A percentile compares a stretch with the other conserved stretches of the same genome.
phyloP scores from a whole-genome alignment of 1,284 basidiomycete genomes.

The Agroathelia rolfsii region DNA sequence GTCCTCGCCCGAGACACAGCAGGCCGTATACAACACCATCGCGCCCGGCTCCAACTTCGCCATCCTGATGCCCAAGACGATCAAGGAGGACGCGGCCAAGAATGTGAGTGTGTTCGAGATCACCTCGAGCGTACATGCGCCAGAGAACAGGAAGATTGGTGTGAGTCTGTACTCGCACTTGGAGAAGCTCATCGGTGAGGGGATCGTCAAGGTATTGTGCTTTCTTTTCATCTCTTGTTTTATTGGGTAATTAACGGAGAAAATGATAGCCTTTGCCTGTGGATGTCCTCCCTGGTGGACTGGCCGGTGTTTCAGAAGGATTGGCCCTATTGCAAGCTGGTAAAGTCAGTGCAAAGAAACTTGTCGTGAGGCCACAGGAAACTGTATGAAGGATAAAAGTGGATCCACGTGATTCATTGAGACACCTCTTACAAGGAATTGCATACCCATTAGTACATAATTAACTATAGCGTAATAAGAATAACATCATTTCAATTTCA shows the following conservation, averaged over 20 bases:
- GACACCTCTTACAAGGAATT: no score
- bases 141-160: conserved; percentile 8
- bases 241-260: background rate
- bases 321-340: conserved; percentile 15
- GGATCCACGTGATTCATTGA: no score
- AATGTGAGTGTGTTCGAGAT: conserved; percentile 6
- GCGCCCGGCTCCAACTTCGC: conserved; percentile 9
- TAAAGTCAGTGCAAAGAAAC: conserved; percentile 19
- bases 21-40: conserved; percentile 18
- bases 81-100: background rate
- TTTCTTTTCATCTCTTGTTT: background rate
- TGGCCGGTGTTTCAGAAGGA: conserved; percentile 18
- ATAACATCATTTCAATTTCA: no score
- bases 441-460: no score
- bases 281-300: conserved; percentile 18
- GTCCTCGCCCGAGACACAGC: conserved; percentile 13
- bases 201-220: conserved; percentile 12
- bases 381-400: conserved; percentile 15
- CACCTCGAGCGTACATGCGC: conserved; percentile 6
- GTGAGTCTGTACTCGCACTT: conserved; percentile 10
- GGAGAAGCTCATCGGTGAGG: conserved; percentile 10
- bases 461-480: no score
- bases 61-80: conserved; percentile 1
- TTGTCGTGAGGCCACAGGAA: conserved; percentile 20
- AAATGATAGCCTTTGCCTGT: conserved; percentile 18